These are phyloP conservation scores for Sutorius eximius DNA, from an alignment of 1,284 basidiomycete species.

Conservation along the genomic window DNA sequence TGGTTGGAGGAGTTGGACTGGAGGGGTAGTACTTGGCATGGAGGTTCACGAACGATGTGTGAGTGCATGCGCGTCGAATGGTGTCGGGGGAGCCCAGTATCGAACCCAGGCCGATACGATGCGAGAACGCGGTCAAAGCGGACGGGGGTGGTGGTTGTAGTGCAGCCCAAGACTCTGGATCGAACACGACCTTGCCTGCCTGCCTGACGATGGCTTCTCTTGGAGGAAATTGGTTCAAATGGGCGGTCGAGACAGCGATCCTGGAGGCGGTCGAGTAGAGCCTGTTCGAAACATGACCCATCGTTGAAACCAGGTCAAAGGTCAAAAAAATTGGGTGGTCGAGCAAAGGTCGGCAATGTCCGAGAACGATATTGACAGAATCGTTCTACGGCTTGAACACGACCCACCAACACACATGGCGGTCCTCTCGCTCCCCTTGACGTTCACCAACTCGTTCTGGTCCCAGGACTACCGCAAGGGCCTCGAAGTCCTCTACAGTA, in stretches of 20 bases:
- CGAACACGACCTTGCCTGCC: constrained; percentile 43
- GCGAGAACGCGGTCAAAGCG: constrained; percentile 71
- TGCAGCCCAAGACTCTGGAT: constrained; percentile 67
- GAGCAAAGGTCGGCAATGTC: constrained; percentile 21
- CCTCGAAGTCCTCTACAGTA: constrained; percentile 72
- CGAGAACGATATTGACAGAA: constrained; percentile 10
- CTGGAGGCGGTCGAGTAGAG: constrained; percentile 58
- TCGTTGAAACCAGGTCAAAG: constrained; percentile 22
- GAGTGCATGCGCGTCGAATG: constrained; percentile 77
- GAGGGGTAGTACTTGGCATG: constrained; percentile 55
- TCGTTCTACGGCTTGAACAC: constrained; percentile 33
- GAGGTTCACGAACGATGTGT: constrained; percentile 68
- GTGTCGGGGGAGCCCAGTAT: constrained; percentile 51
- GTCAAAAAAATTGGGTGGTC: constrained; percentile 1
- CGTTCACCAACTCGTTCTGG: constrained; percentile 91
- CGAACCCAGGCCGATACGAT: constrained; percentile 67
- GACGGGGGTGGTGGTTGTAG: constrained; percentile 72
- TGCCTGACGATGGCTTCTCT: constrained; percentile 49
- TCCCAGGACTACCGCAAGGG: constrained; percentile 84
- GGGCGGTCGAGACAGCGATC: constrained; percentile 54
- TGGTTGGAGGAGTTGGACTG: constrained; percentile 57
- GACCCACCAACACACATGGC: constrained; percentile 53
- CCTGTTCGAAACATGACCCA: constrained; percentile 61
- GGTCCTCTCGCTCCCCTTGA: constrained; percentile 79
- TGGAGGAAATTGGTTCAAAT: constrained; percentile 62